Evolutionary conservation across 2,329 filamentous ascomycete species (phyloP).

Genomic region (Aspergillus aculeatinus): DNA sequence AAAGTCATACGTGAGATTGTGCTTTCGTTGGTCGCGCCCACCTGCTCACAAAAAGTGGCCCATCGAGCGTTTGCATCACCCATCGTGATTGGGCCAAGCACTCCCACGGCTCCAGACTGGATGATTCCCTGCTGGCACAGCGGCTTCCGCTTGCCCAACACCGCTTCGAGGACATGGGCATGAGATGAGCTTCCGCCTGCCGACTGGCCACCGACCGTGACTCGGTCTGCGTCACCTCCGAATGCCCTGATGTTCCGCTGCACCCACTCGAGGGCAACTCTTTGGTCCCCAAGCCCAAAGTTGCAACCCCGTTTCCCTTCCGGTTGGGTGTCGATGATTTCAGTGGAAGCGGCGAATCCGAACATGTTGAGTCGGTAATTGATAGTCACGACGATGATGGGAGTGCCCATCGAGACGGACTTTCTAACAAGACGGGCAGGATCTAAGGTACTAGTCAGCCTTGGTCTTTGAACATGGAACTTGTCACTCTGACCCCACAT

Average conservation of each 20-base stretch:
- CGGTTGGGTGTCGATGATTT: not conserved
- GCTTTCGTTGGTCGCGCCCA: not conserved
- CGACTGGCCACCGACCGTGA: constrained; percentile 1
- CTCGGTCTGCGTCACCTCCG: not conserved
- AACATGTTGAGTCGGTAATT: constrained; percentile 4
- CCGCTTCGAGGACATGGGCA: not conserved
- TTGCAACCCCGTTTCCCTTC: not conserved
- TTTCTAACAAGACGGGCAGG: not conserved
- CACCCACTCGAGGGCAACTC: not conserved
- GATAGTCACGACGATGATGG: constrained; percentile 1
- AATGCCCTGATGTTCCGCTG: not conserved
- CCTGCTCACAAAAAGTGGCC: not conserved
- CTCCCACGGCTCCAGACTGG: not conserved
- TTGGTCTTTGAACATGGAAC: too few relatives aligned
- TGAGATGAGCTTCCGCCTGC: constrained; percentile 5
- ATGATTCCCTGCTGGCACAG: constrained; percentile 2
- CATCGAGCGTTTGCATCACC: not conserved
- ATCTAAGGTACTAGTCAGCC: not conserved
- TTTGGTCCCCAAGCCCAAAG: not conserved
- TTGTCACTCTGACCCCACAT: not conserved
- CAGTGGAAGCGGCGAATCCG: not conserved
- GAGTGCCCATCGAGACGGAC: not conserved
- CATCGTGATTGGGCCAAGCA: constrained; percentile 3
- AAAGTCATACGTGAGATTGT: not conserved
- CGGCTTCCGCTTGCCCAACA: not conserved